Conservation (phyloP, 306 rosid species). For the Pterocarpus santalinus region DNA sequence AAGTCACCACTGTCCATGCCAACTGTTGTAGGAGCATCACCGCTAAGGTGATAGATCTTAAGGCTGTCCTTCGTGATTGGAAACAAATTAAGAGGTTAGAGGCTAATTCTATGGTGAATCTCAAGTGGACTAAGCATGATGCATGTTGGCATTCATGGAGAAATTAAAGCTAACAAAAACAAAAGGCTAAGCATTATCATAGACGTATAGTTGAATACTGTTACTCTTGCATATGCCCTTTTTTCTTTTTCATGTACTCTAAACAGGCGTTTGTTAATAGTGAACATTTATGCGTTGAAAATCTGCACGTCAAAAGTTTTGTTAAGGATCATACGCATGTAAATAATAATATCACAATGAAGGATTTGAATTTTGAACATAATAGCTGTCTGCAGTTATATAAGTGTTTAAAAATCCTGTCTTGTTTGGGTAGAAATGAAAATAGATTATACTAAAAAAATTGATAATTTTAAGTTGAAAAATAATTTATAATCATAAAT, state of each 20-base stretch:
- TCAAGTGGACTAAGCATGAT: conserved; percentile 58
- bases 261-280: neutral
- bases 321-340: no score
- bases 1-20: conserved; percentile 75
- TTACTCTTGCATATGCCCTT: neutral
- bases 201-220: neutral
- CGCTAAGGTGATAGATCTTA: conserved; percentile 70
- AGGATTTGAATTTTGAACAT: no score
- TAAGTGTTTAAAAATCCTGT: no score
- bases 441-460: no score
- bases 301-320: no score
- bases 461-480: no score
- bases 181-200: no score
- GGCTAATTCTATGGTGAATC: conserved; percentile 1
- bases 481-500: no score
- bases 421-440: no score
- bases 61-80: conserved; percentile 65
- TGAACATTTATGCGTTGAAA: neutral
- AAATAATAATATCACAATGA: no score
- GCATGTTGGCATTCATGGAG: conserved; percentile 70
- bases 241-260: neutral
- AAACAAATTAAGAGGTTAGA: conserved; percentile 55
- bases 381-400: no score
- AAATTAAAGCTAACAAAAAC: neutral
- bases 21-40: conserved; percentile 79